Conservation (phyloP, 2,329 filamentous ascomycete species). For the Kalmusia sp. region DNA sequence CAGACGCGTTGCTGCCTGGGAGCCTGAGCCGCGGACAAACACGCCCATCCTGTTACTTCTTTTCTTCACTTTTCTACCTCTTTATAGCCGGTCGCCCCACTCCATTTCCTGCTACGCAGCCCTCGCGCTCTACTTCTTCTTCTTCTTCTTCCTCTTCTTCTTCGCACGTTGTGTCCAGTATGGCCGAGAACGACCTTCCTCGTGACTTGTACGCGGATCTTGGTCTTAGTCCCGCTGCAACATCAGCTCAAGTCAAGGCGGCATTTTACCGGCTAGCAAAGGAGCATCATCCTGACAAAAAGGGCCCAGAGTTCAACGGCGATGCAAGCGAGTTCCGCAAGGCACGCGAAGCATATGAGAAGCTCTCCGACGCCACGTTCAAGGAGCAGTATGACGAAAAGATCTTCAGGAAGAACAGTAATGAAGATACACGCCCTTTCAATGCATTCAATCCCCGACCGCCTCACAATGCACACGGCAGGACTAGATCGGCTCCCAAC, state of each 20-base stretch:
- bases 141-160: not conserved
- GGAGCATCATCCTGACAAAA: constrained; percentile 94
- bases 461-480: too few relatives aligned
- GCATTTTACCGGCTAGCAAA: constrained; percentile 95
- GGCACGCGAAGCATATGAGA: constrained; percentile 22
- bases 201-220: constrained; percentile 85
- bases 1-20: not conserved
- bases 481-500: too few relatives aligned
- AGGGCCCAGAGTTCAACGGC: constrained; percentile 62
- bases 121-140: too few relatives aligned
- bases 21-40: not conserved
- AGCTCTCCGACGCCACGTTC: constrained; percentile 11
- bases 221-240: constrained; percentile 79
- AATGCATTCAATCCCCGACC: constrained; percentile 1
- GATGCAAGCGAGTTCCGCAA: constrained; percentile 18
- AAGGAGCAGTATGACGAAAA: too few relatives aligned
- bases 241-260: constrained; percentile 86
- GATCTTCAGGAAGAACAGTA: too few relatives aligned
- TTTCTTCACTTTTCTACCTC: not conserved
- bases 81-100: too few relatives aligned
- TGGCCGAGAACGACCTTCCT: constrained; percentile 28
- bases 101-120: too few relatives aligned
- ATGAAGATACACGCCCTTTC: not conserved
- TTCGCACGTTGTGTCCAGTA: constrained; percentile 1
- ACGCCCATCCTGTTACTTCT: not conserved